Conservation (phyloP, 176 grass and related monocot species). For the Aegilops sharonensis region DNA sequence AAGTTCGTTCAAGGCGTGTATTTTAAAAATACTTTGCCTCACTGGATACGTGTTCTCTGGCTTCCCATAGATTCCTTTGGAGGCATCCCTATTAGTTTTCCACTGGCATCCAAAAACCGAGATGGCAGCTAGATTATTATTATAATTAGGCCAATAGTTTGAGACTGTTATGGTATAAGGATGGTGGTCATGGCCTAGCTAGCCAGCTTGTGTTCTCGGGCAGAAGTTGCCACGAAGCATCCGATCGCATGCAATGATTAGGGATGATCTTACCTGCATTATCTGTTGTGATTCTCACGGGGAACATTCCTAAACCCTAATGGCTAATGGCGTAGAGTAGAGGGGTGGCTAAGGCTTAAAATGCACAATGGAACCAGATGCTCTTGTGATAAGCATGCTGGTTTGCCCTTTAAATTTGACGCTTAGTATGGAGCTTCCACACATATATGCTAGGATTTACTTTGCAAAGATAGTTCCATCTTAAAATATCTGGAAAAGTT, state of each 20-base stretch:
- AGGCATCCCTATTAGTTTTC: conserved; percentile 29
- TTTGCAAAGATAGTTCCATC: neutral
- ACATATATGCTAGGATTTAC: neutral
- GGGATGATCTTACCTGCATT: conserved; percentile 15
- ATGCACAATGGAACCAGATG: neutral
- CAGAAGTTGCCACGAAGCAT: conserved; percentile 48
- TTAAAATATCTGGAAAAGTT: neutral
- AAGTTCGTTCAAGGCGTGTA: neutral
- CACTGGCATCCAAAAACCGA: conserved; percentile 3
- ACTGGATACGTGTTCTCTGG: conserved; percentile 43
- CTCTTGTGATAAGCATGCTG: conserved; percentile 3
- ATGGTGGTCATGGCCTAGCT: neutral
- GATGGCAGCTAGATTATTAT: conserved; percentile 41
- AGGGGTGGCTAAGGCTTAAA: neutral
- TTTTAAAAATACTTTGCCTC: conserved; percentile 32
- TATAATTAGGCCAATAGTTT: conserved; percentile 14
- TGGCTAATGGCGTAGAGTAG: neutral
- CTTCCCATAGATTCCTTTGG: conserved; percentile 47
- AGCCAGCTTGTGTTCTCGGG: neutral
- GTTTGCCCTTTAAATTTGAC: neutral
- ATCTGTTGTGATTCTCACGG: conserved; percentile 7
- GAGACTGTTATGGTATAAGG: neutral
- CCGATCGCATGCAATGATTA: conserved; percentile 21
- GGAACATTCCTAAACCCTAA: conserved; percentile 26
- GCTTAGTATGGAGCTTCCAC: neutral